phyloP scores from a whole-genome alignment of 192 early-diverging fungal species.

The Backusella liffmaniae region DNA sequence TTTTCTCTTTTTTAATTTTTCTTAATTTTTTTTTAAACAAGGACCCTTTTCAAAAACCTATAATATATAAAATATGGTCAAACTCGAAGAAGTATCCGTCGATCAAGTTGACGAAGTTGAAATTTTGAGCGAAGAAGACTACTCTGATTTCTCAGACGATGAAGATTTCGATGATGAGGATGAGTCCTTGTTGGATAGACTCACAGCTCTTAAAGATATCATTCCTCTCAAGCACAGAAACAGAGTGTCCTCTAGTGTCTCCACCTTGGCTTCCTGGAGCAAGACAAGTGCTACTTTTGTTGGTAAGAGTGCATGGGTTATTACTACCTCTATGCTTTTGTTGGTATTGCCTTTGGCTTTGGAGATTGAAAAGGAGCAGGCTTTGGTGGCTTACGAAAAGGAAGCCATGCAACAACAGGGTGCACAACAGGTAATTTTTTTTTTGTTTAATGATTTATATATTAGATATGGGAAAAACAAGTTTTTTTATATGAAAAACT shows the following conservation, averaged over 20 bases:
- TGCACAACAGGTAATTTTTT: conserved; percentile 37
- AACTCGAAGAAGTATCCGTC: conserved; percentile 48
- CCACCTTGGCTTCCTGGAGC: conserved; percentile 59
- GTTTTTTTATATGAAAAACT: background rate
- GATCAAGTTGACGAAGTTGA: conserved; percentile 46
- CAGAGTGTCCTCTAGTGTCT: conserved; percentile 55
- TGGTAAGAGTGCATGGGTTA: conserved; percentile 86
- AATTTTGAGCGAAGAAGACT: conserved; percentile 50
- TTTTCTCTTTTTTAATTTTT: background rate
- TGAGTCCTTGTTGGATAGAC: conserved; percentile 80
- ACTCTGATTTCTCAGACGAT: conserved; percentile 56
- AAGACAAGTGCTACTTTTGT: conserved; percentile 58
- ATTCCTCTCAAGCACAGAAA: conserved; percentile 75
- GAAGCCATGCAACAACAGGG: conserved; percentile 54
- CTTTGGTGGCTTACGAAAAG: conserved; percentile 81
- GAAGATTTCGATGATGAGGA: conserved; percentile 70
- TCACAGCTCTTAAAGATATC: conserved; percentile 85
- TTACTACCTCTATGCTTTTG: conserved; percentile 83
- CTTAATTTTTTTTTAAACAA: conserved; percentile 15
- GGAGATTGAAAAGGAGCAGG: conserved; percentile 86
- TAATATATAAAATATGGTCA: conserved; percentile 38
- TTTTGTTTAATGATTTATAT: background rate
- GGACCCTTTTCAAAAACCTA: background rate
- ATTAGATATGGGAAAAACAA: background rate
- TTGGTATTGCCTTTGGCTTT: conserved; percentile 83